phyloP scores from a whole-genome alignment of 257 asterid genomes.

The Lycium barbarum region DNA sequence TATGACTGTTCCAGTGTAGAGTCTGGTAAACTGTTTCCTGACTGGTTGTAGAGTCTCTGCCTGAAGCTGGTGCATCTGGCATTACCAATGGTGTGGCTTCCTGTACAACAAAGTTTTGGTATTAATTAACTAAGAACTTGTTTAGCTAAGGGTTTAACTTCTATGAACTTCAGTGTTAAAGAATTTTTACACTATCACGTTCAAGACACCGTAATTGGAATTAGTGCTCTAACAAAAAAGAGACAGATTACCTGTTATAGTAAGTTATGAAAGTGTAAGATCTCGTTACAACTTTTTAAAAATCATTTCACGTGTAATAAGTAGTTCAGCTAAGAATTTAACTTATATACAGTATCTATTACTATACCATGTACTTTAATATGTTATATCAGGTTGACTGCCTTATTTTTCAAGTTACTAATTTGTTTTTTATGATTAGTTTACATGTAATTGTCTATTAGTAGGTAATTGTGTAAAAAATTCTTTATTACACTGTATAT shows the following conservation, averaged over 20 bases:
- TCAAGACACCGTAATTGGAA: neutral
- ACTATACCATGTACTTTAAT: neutral
- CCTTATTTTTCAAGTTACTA: neutral
- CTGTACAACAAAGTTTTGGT: slow-evolving; percentile 39
- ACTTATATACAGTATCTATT: neutral
- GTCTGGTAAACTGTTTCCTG: slow-evolving; percentile 75
- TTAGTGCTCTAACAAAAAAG: no score
- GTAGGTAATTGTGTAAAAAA: neutral
- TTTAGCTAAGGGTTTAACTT: neutral
- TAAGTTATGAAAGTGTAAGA: neutral
- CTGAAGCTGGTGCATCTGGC: slow-evolving; percentile 83
- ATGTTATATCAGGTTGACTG: neutral
- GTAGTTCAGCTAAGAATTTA: neutral
- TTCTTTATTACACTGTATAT: neutral
- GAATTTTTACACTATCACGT: neutral
- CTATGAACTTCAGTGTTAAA: no score
- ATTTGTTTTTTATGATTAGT: neutral
- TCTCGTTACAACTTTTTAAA: neutral
- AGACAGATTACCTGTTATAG: neutral
- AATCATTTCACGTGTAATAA: neutral
- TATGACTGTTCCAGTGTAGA: slow-evolving; percentile 60
- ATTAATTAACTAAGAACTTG: neutral
- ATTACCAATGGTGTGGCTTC: slow-evolving; percentile 90
- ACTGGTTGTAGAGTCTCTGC: slow-evolving; percentile 83
- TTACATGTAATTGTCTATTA: neutral